These are phyloP conservation scores for Cordyceps tenuipes DNA, from an alignment of 2,329 filamentous ascomycete genomes.

Conservation along the genomic window DNA sequence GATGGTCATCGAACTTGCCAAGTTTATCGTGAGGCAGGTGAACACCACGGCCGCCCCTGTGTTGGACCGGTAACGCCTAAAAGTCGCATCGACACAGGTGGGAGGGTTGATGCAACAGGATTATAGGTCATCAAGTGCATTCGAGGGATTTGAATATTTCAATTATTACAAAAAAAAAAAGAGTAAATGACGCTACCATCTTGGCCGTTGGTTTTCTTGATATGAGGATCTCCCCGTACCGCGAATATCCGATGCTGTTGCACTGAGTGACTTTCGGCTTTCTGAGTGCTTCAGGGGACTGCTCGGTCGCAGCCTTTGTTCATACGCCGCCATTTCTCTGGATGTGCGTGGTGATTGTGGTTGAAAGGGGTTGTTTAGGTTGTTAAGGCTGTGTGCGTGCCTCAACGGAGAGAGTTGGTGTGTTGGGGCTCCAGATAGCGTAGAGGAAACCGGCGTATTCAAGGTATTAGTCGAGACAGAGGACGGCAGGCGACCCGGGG, in stretches of 20 bases:
- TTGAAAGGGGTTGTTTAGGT: conserved; percentile 36
- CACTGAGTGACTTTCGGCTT: conserved; percentile 19
- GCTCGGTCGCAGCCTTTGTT: conserved; percentile 36
- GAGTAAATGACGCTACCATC: conserved; percentile 1
- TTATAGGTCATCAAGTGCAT: not conserved
- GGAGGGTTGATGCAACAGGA: not conserved
- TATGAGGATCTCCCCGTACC: not conserved
- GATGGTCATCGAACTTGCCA: not conserved
- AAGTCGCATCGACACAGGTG: not conserved
- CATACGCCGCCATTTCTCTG: conserved; percentile 51
- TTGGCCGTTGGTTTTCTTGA: not conserved
- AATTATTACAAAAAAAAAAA: conserved; percentile 3
- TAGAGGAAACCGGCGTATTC: conserved; percentile 9
- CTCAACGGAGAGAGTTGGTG: conserved; percentile 77
- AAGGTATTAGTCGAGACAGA: conserved; percentile 18
- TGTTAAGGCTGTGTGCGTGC: conserved; percentile 59
- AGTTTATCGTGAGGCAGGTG: not conserved
- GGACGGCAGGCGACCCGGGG: conserved; percentile 21
- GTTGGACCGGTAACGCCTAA: not conserved
- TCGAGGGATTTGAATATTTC: not conserved
- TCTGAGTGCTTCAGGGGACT: conserved; percentile 34
- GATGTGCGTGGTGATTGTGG: conserved; percentile 47
- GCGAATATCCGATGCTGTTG: not conserved
- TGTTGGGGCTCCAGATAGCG: conserved; percentile 55
- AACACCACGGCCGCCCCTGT: not conserved